Evolutionary conservation across 352 stramenopile genomes (phyloP).

Genomic region (Pythium periplocum): DNA sequence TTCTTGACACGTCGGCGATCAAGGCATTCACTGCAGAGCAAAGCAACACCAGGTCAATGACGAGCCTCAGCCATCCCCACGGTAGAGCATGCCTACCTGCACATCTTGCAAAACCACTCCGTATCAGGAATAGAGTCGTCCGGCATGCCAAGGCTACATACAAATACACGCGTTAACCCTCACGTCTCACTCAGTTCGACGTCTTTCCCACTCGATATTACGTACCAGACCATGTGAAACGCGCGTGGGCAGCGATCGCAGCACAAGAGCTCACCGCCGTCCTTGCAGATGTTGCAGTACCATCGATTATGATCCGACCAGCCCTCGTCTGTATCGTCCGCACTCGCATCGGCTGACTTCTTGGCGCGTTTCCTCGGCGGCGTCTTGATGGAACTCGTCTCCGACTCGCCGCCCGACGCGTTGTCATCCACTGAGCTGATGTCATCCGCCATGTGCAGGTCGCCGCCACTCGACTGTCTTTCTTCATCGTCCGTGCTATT

Average conservation of each 20-base stretch:
- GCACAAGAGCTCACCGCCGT: constrained; percentile 84
- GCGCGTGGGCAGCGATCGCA: constrained; percentile 90
- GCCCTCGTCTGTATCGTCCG: constrained; percentile 39
- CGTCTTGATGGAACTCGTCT: constrained; percentile 20
- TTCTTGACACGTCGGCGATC: constrained; percentile 72
- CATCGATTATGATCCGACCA: constrained; percentile 86
- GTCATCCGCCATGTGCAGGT: constrained; percentile 16
- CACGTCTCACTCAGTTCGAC: too few relatives aligned
- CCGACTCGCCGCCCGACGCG: constrained; percentile 20
- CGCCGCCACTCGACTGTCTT: constrained; percentile 20
- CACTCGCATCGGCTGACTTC: constrained; percentile 2
- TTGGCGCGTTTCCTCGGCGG: constrained; percentile 21
- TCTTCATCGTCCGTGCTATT: constrained; percentile 49
- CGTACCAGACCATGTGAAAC: constrained; percentile 89
- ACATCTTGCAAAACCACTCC: constrained; percentile 88
- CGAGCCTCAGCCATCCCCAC: background rate
- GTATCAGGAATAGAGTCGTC: constrained; percentile 73
- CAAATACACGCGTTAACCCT: background rate
- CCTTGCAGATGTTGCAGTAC: constrained; percentile 91
- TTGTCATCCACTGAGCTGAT: constrained; percentile 21
- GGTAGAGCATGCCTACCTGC: constrained; percentile 39
- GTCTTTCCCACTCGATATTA: background rate
- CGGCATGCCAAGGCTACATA: constrained; percentile 64
- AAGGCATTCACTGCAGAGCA: constrained; percentile 51
- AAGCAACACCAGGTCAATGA: background rate